Evolutionary conservation across 805 yeast genomes (phyloP).

Genomic region (Zygoascus tannicola): DNA sequence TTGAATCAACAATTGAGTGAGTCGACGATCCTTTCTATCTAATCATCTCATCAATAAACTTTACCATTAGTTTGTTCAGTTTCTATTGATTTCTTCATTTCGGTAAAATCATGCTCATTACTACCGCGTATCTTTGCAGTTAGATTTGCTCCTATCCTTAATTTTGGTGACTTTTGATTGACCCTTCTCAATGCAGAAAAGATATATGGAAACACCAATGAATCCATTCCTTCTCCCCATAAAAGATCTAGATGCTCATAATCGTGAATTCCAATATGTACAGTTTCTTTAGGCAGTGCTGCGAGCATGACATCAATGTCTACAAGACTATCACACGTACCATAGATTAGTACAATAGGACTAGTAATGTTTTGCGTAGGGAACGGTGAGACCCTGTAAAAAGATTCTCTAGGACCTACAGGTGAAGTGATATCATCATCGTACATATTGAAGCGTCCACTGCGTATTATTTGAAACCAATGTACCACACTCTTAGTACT

Average conservation of each 20-base stretch:
- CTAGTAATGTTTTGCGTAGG: conserved; percentile 60
- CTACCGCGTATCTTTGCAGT: no score
- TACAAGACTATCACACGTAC: conserved; percentile 73
- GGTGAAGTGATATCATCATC: conserved; percentile 42
- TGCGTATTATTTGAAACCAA: conserved; percentile 85
- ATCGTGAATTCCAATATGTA: conserved; percentile 45
- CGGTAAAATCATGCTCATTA: no score
- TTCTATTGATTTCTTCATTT: no score
- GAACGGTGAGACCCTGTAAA: conserved; percentile 44
- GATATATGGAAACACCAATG: conserved; percentile 19
- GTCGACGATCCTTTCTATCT: no score
- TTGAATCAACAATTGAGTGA: no score
- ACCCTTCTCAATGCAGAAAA: conserved; percentile 14
- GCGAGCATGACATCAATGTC: conserved; percentile 66
- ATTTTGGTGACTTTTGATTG: neutral
- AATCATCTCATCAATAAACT: no score
- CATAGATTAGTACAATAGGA: conserved; percentile 74
- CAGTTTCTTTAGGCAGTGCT: conserved; percentile 48
- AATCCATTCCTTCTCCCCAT: conserved; percentile 68
- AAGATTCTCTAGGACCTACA: conserved; percentile 25
- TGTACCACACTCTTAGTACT: conserved; percentile 90
- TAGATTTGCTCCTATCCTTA: neutral
- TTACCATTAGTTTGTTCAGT: no score
- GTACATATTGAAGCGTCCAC: conserved; percentile 78
- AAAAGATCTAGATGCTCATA: conserved; percentile 87